A percentile compares a stretch with the other conserved stretches of the same genome.
Evolutionary conservation across 495 filamentous ascomycete genomes (phyloP).

Genomic region (Aspergillus sclerotioniger): DNA sequence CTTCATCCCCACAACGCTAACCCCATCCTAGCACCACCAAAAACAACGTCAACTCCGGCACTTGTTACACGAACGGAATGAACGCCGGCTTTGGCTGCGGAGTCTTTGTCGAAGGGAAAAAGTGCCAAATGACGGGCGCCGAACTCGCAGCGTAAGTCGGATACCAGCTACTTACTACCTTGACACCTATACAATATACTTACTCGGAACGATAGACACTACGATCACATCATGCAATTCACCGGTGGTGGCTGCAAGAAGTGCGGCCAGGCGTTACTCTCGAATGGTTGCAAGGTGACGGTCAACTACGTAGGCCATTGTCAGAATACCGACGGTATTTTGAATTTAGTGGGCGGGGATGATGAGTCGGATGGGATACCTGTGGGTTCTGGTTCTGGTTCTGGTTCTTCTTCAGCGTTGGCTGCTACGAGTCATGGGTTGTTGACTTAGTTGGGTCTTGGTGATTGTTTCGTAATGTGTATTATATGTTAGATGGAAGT

Average conservation of each 20-base stretch:
- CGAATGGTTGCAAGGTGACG: neutral
- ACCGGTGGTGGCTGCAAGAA: constrained; percentile 10
- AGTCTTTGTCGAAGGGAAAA: constrained; percentile 11
- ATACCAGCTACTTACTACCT: neutral
- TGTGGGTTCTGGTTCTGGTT: too few species aligned
- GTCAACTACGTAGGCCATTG: constrained; percentile 13
- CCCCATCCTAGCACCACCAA: neutral
- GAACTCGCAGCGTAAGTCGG: constrained; percentile 13
- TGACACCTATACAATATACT: neutral
- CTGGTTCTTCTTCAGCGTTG: too few species aligned
- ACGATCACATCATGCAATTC: constrained; percentile 10
- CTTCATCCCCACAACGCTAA: neutral
- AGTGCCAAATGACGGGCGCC: constrained; percentile 6
- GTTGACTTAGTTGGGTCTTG: too few species aligned
- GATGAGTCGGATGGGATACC: too few species aligned
- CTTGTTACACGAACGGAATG: constrained; percentile 11
- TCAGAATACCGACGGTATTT: neutral
- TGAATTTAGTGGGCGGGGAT: too few species aligned
- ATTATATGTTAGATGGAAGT: too few species aligned
- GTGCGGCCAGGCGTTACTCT: constrained; percentile 8
- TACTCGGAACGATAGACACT: constrained; percentile 1
- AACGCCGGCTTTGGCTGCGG: constrained; percentile 14
- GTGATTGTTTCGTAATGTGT: too few species aligned
- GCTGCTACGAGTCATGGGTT: too few species aligned
- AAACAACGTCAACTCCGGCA: neutral